Percentiles rank a stretch among this genome's conserved stretches.
Evolutionary conservation across 305 asterid species (phyloP).

Genomic region (Lippia alba): DNA sequence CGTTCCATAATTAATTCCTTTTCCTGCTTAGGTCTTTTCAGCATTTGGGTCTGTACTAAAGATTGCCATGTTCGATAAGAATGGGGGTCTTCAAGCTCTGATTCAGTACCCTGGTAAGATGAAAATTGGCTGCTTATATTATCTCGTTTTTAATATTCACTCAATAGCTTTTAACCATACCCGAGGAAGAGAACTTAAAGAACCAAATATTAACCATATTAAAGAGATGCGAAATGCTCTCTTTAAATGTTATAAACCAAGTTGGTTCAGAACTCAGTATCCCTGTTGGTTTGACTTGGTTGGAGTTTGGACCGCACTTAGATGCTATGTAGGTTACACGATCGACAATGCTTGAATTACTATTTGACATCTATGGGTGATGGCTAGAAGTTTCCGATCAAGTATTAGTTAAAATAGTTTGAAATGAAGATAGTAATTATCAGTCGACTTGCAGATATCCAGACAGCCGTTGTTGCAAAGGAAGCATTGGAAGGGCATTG

Average conservation of each 20-base stretch:
- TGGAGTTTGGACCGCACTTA: background rate
- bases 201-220: background rate
- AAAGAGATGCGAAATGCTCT: background rate
- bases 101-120: slow-evolving; percentile 53
- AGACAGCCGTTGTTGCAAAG: slow-evolving; percentile 87
- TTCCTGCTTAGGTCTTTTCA: slow-evolving; percentile 43
- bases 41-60: slow-evolving; percentile 89
- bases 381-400: background rate
- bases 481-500: slow-evolving; percentile 96
- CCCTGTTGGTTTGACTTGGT: too few relatives aligned
- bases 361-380: background rate
- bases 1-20: slow-evolving; percentile 39
- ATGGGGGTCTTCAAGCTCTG: slow-evolving; percentile 95
- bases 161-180: background rate
- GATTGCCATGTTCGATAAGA: slow-evolving; percentile 96
- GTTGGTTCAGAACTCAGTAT: too few relatives aligned
- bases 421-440: background rate
- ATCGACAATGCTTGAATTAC: background rate
- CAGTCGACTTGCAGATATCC: slow-evolving; percentile 75
- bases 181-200: slow-evolving; percentile 8
- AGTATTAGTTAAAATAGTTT: background rate
- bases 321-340: too few relatives aligned
- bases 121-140: background rate
- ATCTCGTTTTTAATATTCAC: slow-evolving; percentile 41
- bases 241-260: background rate